Evolutionary conservation across 1,284 basidiomycete genomes (phyloP), one percentile per base, ranked within the genome.

Genomic region (Retiboletus flavoniger): DNA sequence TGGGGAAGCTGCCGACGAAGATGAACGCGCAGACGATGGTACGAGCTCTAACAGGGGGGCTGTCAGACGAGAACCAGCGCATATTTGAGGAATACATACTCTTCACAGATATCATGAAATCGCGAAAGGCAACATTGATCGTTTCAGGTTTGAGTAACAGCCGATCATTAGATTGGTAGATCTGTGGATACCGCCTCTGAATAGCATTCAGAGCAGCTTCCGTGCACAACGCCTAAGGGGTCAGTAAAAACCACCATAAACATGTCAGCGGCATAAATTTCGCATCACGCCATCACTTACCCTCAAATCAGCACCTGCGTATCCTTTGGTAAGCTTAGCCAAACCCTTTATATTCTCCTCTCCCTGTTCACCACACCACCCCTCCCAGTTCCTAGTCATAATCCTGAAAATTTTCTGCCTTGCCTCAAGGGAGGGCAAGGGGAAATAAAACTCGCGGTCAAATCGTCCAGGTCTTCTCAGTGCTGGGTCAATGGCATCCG

Each of bases 361-460:
- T 8, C 76, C 79, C 54, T 73, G 76, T 56, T 84, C 79, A 6
- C 76, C 81, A 2, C 89, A 81, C 81, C 91, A 94, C 0, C 93
- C 94, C 8, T 85, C 82, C 97, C 97, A 99, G 43, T 86, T 86
- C 59, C 76, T 82, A 19, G 96, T 98, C 81, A 98, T 94, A 65
- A 99, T 98, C 19, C 81, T 75, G 64, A 99, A 75, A 63, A 99
- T 99, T 71, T 87, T 90, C 68, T 91, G 86, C 53, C 97, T 76
- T 3, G 95, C 97, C 31, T 89, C 87, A 14, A 89, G 69, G 29
- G 85, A 86, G 0, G 97, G 97, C 28, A 99, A 73, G 0, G 93
- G 91, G 74, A 99, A 99, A 75, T 98, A 99, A 72, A 99, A 99
- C 72, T 99, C 97, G 58, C 97, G 80, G 72, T 99, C 97, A 68